Evolutionary conservation across 2,329 filamentous ascomycete species (phyloP).

Genomic region (Fusarium nanum): DNA sequence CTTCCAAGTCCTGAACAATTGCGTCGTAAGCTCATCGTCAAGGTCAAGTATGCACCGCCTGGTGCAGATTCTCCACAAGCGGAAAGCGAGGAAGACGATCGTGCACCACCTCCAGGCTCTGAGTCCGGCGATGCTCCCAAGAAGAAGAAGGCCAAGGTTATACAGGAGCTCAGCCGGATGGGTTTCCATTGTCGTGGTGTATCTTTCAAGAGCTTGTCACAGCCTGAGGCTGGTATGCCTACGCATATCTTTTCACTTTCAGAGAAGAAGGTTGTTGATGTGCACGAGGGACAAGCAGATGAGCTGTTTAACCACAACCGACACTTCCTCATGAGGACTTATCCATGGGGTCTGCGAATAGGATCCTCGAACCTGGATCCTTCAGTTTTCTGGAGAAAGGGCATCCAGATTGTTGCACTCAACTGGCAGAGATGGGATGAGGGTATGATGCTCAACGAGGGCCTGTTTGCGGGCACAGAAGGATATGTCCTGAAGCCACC

Average conservation of each 20-base stretch:
- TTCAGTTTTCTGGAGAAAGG: slow-evolving; percentile 85
- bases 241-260: slow-evolving; percentile 77
- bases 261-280: slow-evolving; percentile 72
- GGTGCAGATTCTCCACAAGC: slow-evolving; percentile 47
- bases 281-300: slow-evolving; percentile 61
- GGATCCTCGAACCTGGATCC: slow-evolving; percentile 90
- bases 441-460: slow-evolving; percentile 96
- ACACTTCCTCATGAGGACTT: slow-evolving; percentile 85
- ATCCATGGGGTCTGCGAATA: slow-evolving; percentile 85
- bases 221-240: slow-evolving; percentile 75
- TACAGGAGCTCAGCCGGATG: slow-evolving; percentile 77
- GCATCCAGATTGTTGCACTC: slow-evolving; percentile 89
- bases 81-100: slow-evolving; percentile 52
- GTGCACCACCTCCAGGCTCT: slow-evolving; percentile 52
- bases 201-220: slow-evolving; percentile 81
- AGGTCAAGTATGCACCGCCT: slow-evolving; percentile 76
- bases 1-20: slow-evolving; percentile 78
- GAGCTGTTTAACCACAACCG: slow-evolving; percentile 84
- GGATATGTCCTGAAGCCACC: slow-evolving; percentile 89
- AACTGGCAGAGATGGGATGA: slow-evolving; percentile 95
- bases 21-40: slow-evolving; percentile 82
- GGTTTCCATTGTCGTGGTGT: slow-evolving; percentile 87
- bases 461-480: slow-evolving; percentile 85
- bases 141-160: slow-evolving; percentile 70
- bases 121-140: slow-evolving; percentile 58